phyloP scores from a whole-genome alignment of 139 green algal species.

The Chlorella sp. region DNA sequence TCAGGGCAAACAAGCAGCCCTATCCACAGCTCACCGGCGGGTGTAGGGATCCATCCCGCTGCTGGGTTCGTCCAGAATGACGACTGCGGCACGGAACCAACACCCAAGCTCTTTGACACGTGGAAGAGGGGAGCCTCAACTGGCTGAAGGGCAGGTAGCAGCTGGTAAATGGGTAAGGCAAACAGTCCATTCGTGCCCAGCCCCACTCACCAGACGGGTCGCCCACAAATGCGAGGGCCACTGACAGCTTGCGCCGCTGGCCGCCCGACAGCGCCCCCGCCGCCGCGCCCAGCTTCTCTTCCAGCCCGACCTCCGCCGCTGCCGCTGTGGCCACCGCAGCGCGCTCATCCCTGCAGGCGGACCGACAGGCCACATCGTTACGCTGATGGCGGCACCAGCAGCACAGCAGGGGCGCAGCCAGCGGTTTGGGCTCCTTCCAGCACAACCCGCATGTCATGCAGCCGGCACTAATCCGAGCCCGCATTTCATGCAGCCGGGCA shows the following conservation, averaged over 20 bases:
- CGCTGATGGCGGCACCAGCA: no score
- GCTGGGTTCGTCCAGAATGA: slow-evolving; percentile 84
- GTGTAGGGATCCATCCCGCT: slow-evolving; percentile 65
- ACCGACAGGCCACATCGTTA: not conserved
- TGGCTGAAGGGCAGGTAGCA: not conserved
- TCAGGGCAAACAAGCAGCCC: no score
- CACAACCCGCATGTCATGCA: no score
- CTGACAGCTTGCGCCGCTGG: slow-evolving; percentile 78
- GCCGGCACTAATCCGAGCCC: no score
- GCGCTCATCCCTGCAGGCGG: not conserved
- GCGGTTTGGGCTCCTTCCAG: no score
- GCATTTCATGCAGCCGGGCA: no score
- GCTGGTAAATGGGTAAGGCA: not conserved
- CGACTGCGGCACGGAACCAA: slow-evolving; percentile 33
- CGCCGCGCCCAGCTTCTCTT: slow-evolving; percentile 45
- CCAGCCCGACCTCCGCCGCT: slow-evolving; percentile 52
- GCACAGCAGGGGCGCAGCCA: no score
- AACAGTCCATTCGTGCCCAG: not conserved
- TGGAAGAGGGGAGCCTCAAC: not conserved
- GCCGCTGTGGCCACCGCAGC: slow-evolving; percentile 11
- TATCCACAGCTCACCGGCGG: not conserved
- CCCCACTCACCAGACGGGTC: slow-evolving; percentile 30
- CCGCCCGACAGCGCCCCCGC: slow-evolving; percentile 78
- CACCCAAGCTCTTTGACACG: not conserved
- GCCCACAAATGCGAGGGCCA: slow-evolving; percentile 79